Percentiles rank a stretch among this genome's conserved stretches.
These are phyloP conservation scores for Kalmanozyma brasiliensis DNA, from an alignment of 1,284 basidiomycete genomes.

Conservation along the genomic window DNA sequence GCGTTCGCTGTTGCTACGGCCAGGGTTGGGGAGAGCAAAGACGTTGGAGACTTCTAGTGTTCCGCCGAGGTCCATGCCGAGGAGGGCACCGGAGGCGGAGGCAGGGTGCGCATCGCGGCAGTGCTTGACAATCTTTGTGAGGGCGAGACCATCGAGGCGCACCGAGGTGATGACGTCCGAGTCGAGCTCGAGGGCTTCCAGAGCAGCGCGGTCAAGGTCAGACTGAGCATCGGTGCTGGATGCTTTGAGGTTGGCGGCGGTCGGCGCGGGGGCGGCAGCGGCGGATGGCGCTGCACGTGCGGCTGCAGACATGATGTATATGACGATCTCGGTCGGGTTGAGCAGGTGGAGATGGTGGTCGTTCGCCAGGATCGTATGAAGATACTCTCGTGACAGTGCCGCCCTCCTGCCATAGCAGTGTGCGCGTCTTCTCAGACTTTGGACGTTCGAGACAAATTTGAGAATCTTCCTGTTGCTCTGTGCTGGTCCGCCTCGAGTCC, in stretches of 20 bases:
- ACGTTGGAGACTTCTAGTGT: conserved; percentile 65
- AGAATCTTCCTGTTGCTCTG: neutral
- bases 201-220: conserved; percentile 48
- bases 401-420: no score
- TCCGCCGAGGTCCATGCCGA: conserved; percentile 65
- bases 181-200: conserved; percentile 60
- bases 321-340: conserved; percentile 11
- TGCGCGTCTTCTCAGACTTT: conserved; percentile 1
- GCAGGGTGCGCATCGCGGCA: conserved; percentile 65
- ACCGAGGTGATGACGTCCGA: conserved; percentile 62
- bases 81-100: conserved; percentile 61
- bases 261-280: conserved; percentile 17
- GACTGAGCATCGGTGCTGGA: conserved; percentile 28
- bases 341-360: neutral
- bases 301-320: conserved; percentile 32
- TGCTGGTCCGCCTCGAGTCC: no score
- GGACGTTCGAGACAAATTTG: neutral
- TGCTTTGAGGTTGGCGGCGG: conserved; percentile 22
- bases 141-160: conserved; percentile 64
- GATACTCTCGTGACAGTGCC: neutral
- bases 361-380: conserved; percentile 1
- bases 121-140: conserved; percentile 68
- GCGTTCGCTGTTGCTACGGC: conserved; percentile 49
- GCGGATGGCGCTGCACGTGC: conserved; percentile 18
- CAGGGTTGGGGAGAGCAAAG: conserved; percentile 60